A percentile compares a stretch with the other conserved stretches of the same genome.
phyloP scores from a whole-genome alignment of 108 stramenopile species.

The Tribonema minus region DNA sequence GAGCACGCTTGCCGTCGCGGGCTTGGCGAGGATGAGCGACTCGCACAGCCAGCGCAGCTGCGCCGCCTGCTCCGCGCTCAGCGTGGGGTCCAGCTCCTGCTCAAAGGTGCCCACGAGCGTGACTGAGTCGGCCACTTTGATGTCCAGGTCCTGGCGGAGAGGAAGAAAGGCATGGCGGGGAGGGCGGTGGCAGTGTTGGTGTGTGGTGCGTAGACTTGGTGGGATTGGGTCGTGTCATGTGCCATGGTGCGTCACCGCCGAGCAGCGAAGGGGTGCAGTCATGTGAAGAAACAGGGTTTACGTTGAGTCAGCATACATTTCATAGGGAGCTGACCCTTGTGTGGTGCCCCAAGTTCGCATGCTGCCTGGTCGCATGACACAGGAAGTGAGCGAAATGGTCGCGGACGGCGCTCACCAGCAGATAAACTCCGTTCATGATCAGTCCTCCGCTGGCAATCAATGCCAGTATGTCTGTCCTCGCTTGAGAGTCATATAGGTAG shows the following conservation, averaged over 20 bases:
- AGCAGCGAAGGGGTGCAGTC: too few species aligned
- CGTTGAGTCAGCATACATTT: too few species aligned
- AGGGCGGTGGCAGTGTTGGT: background rate
- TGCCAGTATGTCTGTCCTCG: slow-evolving; percentile 38
- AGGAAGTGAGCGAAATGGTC: too few species aligned
- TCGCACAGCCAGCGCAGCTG: slow-evolving; percentile 35
- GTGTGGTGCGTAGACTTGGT: too few species aligned
- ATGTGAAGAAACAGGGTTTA: too few species aligned
- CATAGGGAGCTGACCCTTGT: too few species aligned
- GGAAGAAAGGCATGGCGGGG: background rate
- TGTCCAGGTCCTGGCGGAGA: slow-evolving; percentile 22
- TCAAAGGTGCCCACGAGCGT: slow-evolving; percentile 38
- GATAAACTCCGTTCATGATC: slow-evolving; percentile 37
- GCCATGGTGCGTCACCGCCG: too few species aligned
- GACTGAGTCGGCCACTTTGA: slow-evolving; percentile 31
- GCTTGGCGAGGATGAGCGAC: slow-evolving; percentile 21
- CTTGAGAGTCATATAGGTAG: slow-evolving; percentile 29
- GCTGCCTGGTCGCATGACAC: too few species aligned
- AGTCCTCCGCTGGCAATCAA: slow-evolving; percentile 38
- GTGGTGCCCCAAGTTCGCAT: too few species aligned
- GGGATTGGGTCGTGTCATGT: too few species aligned
- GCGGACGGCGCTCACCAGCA: slow-evolving; percentile 34
- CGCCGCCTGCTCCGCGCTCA: background rate
- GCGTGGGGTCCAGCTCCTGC: slow-evolving; percentile 17
- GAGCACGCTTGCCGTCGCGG: slow-evolving; percentile 28